Evolutionary conservation across 306 rosid species (phyloP).

Genomic region (Cucurbita ficifolia): DNA sequence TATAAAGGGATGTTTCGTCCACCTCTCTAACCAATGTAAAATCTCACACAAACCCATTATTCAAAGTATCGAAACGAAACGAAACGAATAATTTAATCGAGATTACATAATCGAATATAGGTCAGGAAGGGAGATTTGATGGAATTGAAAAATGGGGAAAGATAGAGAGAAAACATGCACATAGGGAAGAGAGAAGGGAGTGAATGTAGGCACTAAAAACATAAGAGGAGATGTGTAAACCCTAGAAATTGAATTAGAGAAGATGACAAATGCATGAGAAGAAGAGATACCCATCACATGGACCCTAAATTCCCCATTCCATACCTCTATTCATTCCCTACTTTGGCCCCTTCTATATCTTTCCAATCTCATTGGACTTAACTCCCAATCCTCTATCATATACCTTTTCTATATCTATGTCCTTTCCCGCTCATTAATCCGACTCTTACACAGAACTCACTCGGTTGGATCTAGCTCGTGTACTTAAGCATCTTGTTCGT

Average conservation of each 20-base stretch:
- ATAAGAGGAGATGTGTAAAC: neutral
- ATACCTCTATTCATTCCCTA: neutral
- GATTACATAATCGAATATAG: too few relatives aligned
- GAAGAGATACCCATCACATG: constrained; percentile 11
- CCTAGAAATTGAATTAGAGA: neutral
- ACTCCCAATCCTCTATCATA: neutral
- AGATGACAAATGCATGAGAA: constrained; percentile 6
- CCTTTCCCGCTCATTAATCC: neutral
- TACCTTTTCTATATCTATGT: neutral
- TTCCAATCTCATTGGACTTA: constrained; percentile 10
- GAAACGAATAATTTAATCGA: too few relatives aligned
- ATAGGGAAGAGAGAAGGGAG: constrained; percentile 3
- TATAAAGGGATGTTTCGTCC: too few relatives aligned
- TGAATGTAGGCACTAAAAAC: constrained; percentile 3
- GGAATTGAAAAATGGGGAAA: neutral
- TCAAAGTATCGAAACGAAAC: too few relatives aligned
- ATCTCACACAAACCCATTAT: too few relatives aligned
- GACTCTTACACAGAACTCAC: too few relatives aligned
- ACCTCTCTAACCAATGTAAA: too few relatives aligned
- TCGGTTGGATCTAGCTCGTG: neutral
- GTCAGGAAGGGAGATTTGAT: neutral
- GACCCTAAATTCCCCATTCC: constrained; percentile 7
- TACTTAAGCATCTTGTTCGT: neutral
- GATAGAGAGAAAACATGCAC: constrained; percentile 5
- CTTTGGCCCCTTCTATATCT: neutral